A percentile compares a stretch with the other conserved stretches of the same genome.
Conservation (phyloP, 257 asterid genomes). For the Rubia yunnanensis region DNA sequence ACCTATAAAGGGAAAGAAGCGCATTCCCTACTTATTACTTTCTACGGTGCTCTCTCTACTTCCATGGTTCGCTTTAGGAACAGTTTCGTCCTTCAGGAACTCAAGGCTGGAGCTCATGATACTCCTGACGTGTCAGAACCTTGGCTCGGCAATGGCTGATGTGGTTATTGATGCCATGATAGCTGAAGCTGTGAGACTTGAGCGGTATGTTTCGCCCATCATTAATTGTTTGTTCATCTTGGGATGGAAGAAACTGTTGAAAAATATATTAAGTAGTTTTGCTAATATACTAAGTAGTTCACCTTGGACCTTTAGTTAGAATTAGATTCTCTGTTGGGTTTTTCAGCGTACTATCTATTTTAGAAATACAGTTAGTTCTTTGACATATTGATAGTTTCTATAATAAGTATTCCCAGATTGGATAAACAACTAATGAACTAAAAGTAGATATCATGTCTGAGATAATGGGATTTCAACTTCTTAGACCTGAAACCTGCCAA, state of each 20-base stretch:
- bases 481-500: background rate
- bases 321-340: background rate
- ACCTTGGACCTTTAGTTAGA: background rate
- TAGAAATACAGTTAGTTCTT: background rate
- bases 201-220: conserved; percentile 49
- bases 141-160: conserved; percentile 98
- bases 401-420: background rate
- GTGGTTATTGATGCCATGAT: conserved; percentile 99
- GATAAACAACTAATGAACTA: background rate
- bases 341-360: background rate
- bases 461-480: too few relatives aligned
- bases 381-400: background rate
- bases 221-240: background rate
- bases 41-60: conserved; percentile 71
- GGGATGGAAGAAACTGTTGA: background rate
- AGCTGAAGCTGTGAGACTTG: conserved; percentile 88
- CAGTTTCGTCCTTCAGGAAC: conserved; percentile 45
- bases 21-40: conserved; percentile 73
- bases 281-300: background rate
- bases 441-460: background rate
- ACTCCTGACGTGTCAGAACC: conserved; percentile 75
- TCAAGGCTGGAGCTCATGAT: conserved; percentile 59
- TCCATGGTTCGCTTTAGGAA: conserved; percentile 77
- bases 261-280: background rate
- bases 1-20: conserved; percentile 82